Evolutionary conservation across 1,284 basidiomycete species (phyloP), one percentile per base, ranked within the genome.

Genomic region (Naganishia cerealis): DNA sequence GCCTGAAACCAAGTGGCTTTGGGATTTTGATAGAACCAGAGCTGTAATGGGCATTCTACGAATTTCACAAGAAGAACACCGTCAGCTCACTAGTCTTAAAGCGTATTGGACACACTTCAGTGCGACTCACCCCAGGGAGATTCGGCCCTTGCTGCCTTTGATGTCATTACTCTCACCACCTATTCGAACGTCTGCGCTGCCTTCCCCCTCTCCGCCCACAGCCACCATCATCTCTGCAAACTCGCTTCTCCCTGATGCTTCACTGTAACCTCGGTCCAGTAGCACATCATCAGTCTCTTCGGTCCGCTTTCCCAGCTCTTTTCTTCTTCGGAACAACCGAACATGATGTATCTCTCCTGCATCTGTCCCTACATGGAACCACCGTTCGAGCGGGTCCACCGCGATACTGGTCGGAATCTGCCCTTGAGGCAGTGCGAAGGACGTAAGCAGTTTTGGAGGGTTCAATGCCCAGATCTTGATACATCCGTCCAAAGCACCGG

Each of bases 391-490:
- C 16, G 86, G 78, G 75, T 98, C 94, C 84, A 91, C 89, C 0
- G 86, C 86, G 21, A 96, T 75, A 65, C 83, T 83, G 7, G 85
- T 82, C 56, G 79, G 77, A 0, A 74, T 70, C 3, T 73, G 73
- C 0, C 73, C 70, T 0, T 94, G 87, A 29, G 93, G 90, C 68
- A 94, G 90, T 71, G 87, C 84, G 77, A 94, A 94, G 0, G 92
- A 93, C 24, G 89, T 89, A n/a, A 95, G 81, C 15, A 95, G 84
- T 8, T 87, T 84, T 53, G 86, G 86, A 0, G 91, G 87, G 3
- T 87, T 83, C 6, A 93, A 80, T 73, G 93, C 90, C 92, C 92
- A 94, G 40, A 67, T 91, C 84, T 98, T 98, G 75, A 93, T 90
- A n/a, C 90, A 91, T 70, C 92, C 90, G 77, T 98, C 95, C 48